These are phyloP conservation scores for Pharnaceum exiguum DNA, from an alignment of 148 eudicot species.

Conservation along the genomic window DNA sequence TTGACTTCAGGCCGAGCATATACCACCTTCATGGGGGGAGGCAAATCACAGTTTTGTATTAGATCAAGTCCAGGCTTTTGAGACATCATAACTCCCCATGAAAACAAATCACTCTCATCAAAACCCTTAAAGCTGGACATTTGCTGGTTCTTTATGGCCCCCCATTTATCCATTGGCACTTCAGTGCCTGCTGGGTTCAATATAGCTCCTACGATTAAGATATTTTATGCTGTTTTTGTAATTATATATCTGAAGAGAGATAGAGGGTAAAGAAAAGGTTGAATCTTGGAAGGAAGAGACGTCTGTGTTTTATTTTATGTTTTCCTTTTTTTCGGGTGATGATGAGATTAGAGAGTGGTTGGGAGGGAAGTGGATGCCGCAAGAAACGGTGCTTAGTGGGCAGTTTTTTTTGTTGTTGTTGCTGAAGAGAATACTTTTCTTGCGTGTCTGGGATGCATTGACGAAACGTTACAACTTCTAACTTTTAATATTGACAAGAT, in stretches of 20 bases:
- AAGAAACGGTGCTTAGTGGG: constrained; percentile 7
- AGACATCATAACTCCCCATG: constrained; percentile 2
- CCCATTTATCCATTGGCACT: constrained; percentile 14
- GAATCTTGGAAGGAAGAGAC: constrained; percentile 9
- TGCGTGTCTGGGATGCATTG: constrained; percentile 26
- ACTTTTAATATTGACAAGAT: constrained; percentile 6
- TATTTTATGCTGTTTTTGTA: constrained; percentile 6
- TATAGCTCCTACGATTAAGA: background rate
- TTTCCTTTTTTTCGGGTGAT: background rate
- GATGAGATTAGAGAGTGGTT: background rate
- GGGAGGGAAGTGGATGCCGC: constrained; percentile 11
- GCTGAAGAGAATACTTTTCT: constrained; percentile 18
- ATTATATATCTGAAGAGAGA: background rate
- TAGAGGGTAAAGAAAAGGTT: background rate
- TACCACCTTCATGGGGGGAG: constrained; percentile 41
- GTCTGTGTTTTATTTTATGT: background rate
- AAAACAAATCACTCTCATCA: constrained; percentile 12
- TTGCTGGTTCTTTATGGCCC: constrained; percentile 6
- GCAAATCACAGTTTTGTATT: constrained; percentile 53
- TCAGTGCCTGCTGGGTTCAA: background rate
- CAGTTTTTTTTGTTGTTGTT: background rate
- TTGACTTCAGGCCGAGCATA: constrained; percentile 24
- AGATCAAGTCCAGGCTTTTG: constrained; percentile 28
- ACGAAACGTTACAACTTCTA: constrained; percentile 27
- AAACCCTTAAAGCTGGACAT: constrained; percentile 11